Evolutionary conservation across 2,329 filamentous ascomycete species (phyloP), one percentile per base, ranked within the genome.

Genomic region (Alternaria sp.): DNA sequence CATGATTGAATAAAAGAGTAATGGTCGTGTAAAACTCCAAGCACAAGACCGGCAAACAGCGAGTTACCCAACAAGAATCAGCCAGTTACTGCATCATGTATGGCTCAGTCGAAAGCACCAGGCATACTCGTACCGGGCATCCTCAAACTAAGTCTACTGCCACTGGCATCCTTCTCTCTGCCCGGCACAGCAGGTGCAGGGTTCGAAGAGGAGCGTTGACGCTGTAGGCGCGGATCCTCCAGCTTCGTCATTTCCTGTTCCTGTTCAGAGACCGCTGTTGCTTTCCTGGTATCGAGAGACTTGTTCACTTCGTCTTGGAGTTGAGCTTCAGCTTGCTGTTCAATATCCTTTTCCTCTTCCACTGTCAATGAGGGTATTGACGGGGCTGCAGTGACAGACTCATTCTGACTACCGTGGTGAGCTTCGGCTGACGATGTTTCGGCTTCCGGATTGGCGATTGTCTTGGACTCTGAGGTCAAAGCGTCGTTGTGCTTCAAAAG

Each of bases 321-420:
- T 58, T 81, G 78, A 43, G 68, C 69, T 46, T 79, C 72, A n/a
- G 74, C 78, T 59, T 78, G 64, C n/a, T 69, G 61, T 54, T 79
- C 78, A 21, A 77, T 74, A 23, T 72, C 70, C 65, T 76, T 72
- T 66, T 80, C 78, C 19, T 80, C 75, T 1, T 77, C 43, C 19
- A 43, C 28, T 15, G 15, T 59, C 30, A 43, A 49, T 5, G 55
- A 23, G 12, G 49, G 55, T 36, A 51, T 54, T 19, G 59, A 26
- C 74, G 40, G 73, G 62, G 9, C 23, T 45, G 26, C 47, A 17
- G 55, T 21, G 44, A 25, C 54, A 21, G 21, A 21, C 15, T 40
- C 32, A n/a, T 25, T 17, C 10, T 19, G 13, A n/a, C 21, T 10
- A 40, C 26, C 17, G n/a, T 28, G 36, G n/a, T 40, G 23, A 26